Evolutionary conservation across 2,329 filamentous ascomycete genomes (phyloP).

Genomic region (Penicillium corylophilum): DNA sequence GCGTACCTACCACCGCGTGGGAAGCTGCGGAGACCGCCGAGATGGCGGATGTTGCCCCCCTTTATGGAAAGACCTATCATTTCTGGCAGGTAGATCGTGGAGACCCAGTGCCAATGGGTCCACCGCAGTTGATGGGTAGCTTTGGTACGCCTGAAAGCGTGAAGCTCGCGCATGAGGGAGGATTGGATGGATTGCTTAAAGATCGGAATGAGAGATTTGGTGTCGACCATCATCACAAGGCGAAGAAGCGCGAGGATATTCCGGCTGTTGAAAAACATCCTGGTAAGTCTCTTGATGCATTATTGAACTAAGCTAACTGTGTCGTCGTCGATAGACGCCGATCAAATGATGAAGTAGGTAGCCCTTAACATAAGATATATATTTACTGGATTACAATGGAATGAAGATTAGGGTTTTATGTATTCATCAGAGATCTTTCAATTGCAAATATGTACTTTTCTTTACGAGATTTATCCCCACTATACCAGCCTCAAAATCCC

Average conservation of each 20-base stretch:
- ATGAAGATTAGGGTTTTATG: not conserved
- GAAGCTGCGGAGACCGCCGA: slow-evolving; percentile 73
- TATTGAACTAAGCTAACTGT: slow-evolving; percentile 5
- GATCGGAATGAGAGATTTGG: slow-evolving; percentile 57
- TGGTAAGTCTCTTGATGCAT: slow-evolving; percentile 27
- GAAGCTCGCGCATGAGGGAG: slow-evolving; percentile 22
- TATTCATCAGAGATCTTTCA: not conserved
- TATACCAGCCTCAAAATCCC: slow-evolving; percentile 39
- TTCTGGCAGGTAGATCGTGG: slow-evolving; percentile 82
- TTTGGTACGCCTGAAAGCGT: slow-evolving; percentile 39
- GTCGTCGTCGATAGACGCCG: slow-evolving; percentile 29
- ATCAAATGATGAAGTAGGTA: slow-evolving; percentile 28
- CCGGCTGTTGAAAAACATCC: slow-evolving; percentile 29
- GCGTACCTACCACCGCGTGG: slow-evolving; percentile 61
- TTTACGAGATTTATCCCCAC: slow-evolving; percentile 43
- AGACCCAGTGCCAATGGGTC: slow-evolving; percentile 61
- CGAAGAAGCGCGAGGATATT: slow-evolving; percentile 54
- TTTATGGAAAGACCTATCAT: slow-evolving; percentile 85
- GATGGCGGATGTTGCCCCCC: slow-evolving; percentile 70
- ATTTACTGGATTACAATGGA: not conserved
- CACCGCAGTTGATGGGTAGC: slow-evolving; percentile 65
- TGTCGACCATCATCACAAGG: slow-evolving; percentile 53
- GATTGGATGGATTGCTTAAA: slow-evolving; percentile 41
- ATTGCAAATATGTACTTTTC: not conserved
- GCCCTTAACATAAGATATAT: not conserved